Conservation (phyloP, 2,329 filamentous ascomycete genomes). For the Claviceps sp. region DNA sequence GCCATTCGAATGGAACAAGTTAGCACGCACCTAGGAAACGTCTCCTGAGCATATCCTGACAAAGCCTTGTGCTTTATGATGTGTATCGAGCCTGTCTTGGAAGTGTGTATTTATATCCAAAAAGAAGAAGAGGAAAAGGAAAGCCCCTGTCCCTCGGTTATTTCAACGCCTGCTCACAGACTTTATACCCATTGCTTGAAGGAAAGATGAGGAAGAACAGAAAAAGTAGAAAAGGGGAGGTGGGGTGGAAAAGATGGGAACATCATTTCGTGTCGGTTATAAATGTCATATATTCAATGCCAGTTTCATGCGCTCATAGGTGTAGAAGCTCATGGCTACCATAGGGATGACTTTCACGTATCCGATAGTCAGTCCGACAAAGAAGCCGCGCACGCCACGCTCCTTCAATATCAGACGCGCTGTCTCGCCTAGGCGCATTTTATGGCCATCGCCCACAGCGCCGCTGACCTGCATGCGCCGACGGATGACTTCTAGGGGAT, state of each 20-base stretch:
- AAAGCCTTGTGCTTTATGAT: no score
- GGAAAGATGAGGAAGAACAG: neutral
- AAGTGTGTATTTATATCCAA: neutral
- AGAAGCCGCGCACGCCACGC: constrained; percentile 70
- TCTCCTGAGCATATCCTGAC: no score
- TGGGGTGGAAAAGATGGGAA: neutral
- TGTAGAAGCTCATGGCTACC: constrained; percentile 57
- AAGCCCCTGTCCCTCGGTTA: neutral
- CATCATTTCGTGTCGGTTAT: neutral
- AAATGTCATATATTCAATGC: constrained; percentile 46
- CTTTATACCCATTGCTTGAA: no score
- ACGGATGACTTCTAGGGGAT: constrained; percentile 85
- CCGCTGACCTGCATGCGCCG: constrained; percentile 93
- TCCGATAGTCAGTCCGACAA: constrained; percentile 83
- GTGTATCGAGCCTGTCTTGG: no score
- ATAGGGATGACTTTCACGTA: constrained; percentile 92
- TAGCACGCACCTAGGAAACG: no score
- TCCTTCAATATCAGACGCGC: constrained; percentile 61
- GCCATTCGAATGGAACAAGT: no score
- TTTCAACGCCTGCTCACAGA: no score
- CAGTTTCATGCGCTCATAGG: constrained; percentile 50
- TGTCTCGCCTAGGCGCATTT: constrained; percentile 68
- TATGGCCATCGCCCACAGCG: constrained; percentile 78
- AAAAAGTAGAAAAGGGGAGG: neutral
- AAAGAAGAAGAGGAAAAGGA: neutral